phyloP scores from a whole-genome alignment of 768 basidiomycete species.

The Ramaria rubella region DNA sequence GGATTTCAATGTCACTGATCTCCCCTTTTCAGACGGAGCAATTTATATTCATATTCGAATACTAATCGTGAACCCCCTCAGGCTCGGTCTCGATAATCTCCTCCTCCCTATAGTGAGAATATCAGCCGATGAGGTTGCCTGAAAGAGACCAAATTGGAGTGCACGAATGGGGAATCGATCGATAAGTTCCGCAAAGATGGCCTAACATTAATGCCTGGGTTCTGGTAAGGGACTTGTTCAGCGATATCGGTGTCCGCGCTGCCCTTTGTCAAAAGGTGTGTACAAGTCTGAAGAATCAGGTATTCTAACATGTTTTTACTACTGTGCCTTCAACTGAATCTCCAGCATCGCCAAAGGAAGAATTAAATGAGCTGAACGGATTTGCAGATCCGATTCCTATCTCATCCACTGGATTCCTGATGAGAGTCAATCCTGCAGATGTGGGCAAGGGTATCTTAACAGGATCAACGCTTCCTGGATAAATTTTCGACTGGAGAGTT shows the following conservation, averaged over 20 bases:
- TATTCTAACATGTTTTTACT: too few relatives aligned
- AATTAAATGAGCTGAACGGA: too few relatives aligned
- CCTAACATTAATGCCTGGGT: conserved; percentile 38
- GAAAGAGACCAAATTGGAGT: conserved; percentile 64
- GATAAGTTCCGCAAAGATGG: conserved; percentile 38
- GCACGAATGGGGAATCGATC: conserved; percentile 48
- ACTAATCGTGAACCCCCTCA: conserved; percentile 45
- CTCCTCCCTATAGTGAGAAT: conserved; percentile 70
- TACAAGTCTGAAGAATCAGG: neutral
- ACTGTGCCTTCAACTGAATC: too few relatives aligned
- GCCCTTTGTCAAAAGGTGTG: conserved; percentile 45
- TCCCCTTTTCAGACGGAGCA: conserved; percentile 63
- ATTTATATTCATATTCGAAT: conserved; percentile 65
- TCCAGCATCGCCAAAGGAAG: too few relatives aligned
- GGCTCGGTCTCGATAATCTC: conserved; percentile 36
- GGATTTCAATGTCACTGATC: conserved; percentile 46
- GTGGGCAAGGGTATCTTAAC: too few relatives aligned
- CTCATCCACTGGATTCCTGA: too few relatives aligned
- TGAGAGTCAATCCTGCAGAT: too few relatives aligned
- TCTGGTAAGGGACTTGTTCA: conserved; percentile 4
- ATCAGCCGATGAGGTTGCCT: conserved; percentile 19
- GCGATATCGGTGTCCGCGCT: conserved; percentile 16
- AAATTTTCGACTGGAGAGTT: too few relatives aligned
- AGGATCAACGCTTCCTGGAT: too few relatives aligned
- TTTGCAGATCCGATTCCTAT: too few relatives aligned